Conservation (phyloP, 108 stramenopile species). For the Pseudonitzschia delicatissima region DNA sequence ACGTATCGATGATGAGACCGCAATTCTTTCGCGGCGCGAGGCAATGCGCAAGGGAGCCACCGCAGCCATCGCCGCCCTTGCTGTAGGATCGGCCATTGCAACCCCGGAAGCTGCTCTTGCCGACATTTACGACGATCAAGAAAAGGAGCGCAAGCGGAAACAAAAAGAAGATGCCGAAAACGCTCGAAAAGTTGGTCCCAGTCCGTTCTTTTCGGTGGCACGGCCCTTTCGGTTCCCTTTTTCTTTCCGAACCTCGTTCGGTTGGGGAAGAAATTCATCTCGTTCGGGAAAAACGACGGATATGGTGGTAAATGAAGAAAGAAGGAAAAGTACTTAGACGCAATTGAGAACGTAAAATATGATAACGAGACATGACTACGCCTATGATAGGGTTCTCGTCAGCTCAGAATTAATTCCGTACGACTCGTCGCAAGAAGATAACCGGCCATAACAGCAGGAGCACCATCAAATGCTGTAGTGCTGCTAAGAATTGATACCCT, state of each 20-base stretch:
- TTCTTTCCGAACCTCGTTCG: neutral
- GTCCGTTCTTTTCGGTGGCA: neutral
- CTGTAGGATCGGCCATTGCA: neutral
- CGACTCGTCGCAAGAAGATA: too few species aligned
- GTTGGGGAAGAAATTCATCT: neutral
- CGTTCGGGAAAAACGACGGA: neutral
- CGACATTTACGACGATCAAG: constrained; percentile 1
- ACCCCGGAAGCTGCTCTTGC: neutral
- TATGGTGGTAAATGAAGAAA: too few species aligned
- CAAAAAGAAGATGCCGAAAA: neutral
- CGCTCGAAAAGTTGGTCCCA: neutral
- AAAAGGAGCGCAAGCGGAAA: neutral
- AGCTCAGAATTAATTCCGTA: too few species aligned
- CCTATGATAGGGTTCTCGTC: too few species aligned
- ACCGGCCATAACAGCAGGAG: too few species aligned
- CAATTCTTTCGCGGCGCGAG: neutral
- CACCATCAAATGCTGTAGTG: too few species aligned
- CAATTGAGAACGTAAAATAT: too few species aligned
- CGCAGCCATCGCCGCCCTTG: neutral
- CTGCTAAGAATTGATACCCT: too few species aligned
- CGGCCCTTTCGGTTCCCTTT: neutral
- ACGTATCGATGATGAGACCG: neutral
- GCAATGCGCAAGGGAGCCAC: neutral
- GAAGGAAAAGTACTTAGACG: too few species aligned
- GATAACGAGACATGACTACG: too few species aligned